Conservation (phyloP, 495 filamentous ascomycete species). For the Aspergillus haitiensis region DNA sequence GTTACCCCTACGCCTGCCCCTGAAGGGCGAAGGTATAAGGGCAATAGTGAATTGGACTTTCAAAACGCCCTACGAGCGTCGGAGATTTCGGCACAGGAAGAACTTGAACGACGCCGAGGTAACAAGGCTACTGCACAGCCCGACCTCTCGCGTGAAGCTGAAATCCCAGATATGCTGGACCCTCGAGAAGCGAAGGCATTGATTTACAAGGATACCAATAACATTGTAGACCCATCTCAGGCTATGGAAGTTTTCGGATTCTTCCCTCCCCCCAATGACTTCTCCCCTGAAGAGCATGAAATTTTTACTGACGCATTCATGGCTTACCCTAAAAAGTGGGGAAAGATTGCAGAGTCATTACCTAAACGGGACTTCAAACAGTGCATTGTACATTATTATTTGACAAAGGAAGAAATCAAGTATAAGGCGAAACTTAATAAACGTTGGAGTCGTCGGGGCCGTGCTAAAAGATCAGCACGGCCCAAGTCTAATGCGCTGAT, state of each 20-base stretch:
- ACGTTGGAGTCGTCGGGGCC: constrained; percentile 65
- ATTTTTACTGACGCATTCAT: constrained; percentile 78
- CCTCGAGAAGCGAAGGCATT: constrained; percentile 43
- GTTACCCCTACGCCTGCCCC: constrained; percentile 48
- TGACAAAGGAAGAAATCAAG: constrained; percentile 81
- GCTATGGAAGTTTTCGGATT: constrained; percentile 72
- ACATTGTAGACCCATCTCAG: constrained; percentile 62
- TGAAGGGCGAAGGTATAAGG: constrained; percentile 60
- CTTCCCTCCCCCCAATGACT: constrained; percentile 75
- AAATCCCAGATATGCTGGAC: constrained; percentile 76
- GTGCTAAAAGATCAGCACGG: constrained; percentile 55
- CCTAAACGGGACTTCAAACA: constrained; percentile 74
- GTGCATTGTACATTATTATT: constrained; percentile 94
- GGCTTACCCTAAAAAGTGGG: constrained; percentile 86
- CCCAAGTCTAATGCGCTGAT: constrained; percentile 76
- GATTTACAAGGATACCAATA: constrained; percentile 72
- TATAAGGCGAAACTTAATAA: constrained; percentile 80
- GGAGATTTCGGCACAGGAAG: constrained; percentile 71
- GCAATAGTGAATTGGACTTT: constrained; percentile 73
- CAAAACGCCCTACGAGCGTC: constrained; percentile 76
- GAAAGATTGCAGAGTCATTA: constrained; percentile 75
- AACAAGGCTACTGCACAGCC: constrained; percentile 67
- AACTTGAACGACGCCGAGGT: constrained; percentile 65
- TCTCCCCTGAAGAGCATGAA: constrained; percentile 74
- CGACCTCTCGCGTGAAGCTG: constrained; percentile 80